Evolutionary conservation across 441 rosid species (phyloP), one percentile per base, ranked within the genome.

Genomic region (Brassica hybrid): DNA sequence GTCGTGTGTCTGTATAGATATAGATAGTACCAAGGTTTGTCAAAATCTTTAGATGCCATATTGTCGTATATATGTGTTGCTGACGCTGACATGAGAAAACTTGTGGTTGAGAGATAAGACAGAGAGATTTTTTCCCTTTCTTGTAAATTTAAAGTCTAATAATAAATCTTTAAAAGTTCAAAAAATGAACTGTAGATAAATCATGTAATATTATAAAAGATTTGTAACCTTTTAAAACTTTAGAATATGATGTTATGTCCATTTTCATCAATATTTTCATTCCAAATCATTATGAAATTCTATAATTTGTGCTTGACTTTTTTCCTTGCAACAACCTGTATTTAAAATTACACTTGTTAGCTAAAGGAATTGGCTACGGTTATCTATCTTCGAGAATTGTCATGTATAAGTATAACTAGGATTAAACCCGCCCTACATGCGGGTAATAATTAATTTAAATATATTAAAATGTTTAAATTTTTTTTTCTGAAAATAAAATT

Each of bases 11-110:
- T 58, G 65, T 6, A 75, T 70, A 8, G 79, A 79, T 75, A 70
- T 58, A 75, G 82, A 79, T 71, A 50, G 79, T 65, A 65, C 83
- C 83, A 80, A 80, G 64, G 73, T 70, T 64, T 80, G 34, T 75
- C 63, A 38, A 75, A 69, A 74, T 43, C 6, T 43, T 57, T 69
- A 27, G 58, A 21, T 74, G 54, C 75, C 71, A 66, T 69, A 57
- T 78, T 41, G 11, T 6, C 43, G 13, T 12, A 45, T 41, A n/a
- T 69, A 64, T 74, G 67, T 73, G 71, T 73, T 78, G 74, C 78
- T 78, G 74, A 54, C 21, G 41, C 70, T 78, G 65, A 61, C 74
- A 17, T 30, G 54, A 27, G 41, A 70, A 74, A 58, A 65, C 41
- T 34, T 80, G 83, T 80, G 83, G 83, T 50, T 75, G 83, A 75